A percentile compares a stretch with the other conserved stretches of the same genome.
phyloP scores from a whole-genome alignment of 352 stramenopile genomes.

The Phytophthora pluvialis region DNA sequence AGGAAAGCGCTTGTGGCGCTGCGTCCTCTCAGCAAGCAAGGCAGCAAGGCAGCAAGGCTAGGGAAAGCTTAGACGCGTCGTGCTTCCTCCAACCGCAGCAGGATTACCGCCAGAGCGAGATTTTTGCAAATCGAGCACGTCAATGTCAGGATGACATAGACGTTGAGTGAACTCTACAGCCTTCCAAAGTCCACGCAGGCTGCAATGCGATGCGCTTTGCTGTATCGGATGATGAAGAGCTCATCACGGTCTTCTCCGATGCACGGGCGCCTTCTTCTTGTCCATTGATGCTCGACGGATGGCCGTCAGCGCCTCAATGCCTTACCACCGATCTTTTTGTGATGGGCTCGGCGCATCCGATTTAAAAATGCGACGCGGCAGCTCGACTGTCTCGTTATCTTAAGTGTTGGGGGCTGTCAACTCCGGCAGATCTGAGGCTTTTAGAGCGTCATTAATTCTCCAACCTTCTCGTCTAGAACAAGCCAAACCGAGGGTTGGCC shows the following conservation, averaged over 20 bases:
- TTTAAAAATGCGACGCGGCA: slow-evolving; percentile 18
- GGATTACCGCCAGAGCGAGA: slow-evolving; percentile 5
- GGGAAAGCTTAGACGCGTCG: slow-evolving; percentile 19
- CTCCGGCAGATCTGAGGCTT: no score
- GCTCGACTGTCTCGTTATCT: slow-evolving; percentile 13
- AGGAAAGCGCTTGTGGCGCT: slow-evolving; percentile 24
- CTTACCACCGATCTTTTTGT: slow-evolving; percentile 23
- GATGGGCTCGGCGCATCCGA: slow-evolving; percentile 13
- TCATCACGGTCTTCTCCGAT: no score
- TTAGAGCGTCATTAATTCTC: no score
- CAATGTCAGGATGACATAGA: slow-evolving; percentile 15
- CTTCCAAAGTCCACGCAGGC: neutral
- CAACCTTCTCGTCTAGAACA: no score
- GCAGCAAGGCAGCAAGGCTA: slow-evolving; percentile 5
- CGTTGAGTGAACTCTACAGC: slow-evolving; percentile 7
- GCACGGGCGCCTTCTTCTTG: no score
- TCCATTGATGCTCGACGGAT: neutral
- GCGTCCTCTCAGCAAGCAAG: slow-evolving; percentile 15
- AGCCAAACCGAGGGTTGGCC: no score
- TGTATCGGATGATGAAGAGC: no score
- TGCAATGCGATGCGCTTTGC: neutral
- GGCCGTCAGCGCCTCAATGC: slow-evolving; percentile 3
- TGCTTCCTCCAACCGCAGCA: slow-evolving; percentile 6
- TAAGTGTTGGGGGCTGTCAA: neutral
- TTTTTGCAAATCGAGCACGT: slow-evolving; percentile 20